A percentile compares a stretch with the other conserved stretches of the same genome.
These are phyloP conservation scores for Psilocybe mexicana DNA, from an alignment of 1,284 basidiomycete genomes.

Conservation along the genomic window DNA sequence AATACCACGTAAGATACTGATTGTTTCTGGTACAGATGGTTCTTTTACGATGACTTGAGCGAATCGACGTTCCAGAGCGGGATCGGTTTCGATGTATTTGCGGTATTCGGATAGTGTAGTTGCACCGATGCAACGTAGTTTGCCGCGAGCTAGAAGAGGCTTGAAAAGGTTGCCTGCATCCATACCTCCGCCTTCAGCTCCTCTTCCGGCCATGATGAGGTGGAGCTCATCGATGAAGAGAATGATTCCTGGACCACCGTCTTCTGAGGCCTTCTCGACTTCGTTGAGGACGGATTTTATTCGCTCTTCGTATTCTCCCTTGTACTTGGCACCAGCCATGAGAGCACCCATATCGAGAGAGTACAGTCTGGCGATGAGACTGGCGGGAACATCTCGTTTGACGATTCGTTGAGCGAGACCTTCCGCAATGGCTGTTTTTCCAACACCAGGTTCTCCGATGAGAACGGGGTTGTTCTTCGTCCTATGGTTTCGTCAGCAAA, in stretches of 20 bases:
- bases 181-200: slow-evolving; percentile 77
- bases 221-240: slow-evolving; percentile 96
- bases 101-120: slow-evolving; percentile 94
- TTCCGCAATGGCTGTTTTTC: slow-evolving; percentile 93
- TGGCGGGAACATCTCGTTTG: slow-evolving; percentile 93
- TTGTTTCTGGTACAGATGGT: slow-evolving; percentile 87
- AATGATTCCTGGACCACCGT: slow-evolving; percentile 81
- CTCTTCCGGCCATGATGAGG: slow-evolving; percentile 87
- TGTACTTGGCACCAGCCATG: slow-evolving; percentile 96
- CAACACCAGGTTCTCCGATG: slow-evolving; percentile 92
- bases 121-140: slow-evolving; percentile 80
- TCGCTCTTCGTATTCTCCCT: slow-evolving; percentile 97
- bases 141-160: slow-evolving; percentile 88
- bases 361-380: slow-evolving; percentile 80
- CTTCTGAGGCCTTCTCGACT: slow-evolving; percentile 88
- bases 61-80: slow-evolving; percentile 93
- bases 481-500: slow-evolving; percentile 35
- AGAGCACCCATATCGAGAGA: slow-evolving; percentile 93
- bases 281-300: slow-evolving; percentile 93
- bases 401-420: slow-evolving; percentile 96
- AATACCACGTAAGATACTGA: slow-evolving; percentile 91
- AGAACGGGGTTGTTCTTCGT: slow-evolving; percentile 94
- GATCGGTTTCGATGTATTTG: slow-evolving; percentile 95
- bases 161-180: slow-evolving; percentile 90
- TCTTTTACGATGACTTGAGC: slow-evolving; percentile 94